Conservation (phyloP, 176 grass and related monocot genomes). For the Zea mays region Zm-B73-REFERENCE-NAM-5.0 NC_050103.1:168397501-168398000, state of each 20-base stretch:
- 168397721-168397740: not conserved
- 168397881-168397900: too few relatives aligned
- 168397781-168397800: too few relatives aligned
- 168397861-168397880: not conserved
- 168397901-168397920: not conserved
- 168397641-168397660: not conserved
- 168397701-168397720: not conserved
- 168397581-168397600: not conserved
- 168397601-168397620: not conserved
- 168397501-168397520: too few relatives aligned
- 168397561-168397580: too few relatives aligned
- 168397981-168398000: not conserved
- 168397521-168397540: too few relatives aligned
- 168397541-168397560: too few relatives aligned
- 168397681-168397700: too few relatives aligned
- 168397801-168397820: not conserved
- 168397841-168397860: not conserved
- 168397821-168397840: not conserved
- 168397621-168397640: not conserved
- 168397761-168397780: not conserved
- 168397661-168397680: not conserved
- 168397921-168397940: not conserved
- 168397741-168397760: not conserved
- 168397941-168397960: not conserved
- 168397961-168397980: not conserved